Evolutionary conservation across 2,329 filamentous ascomycete genomes (phyloP).

Genomic region (Neofusicoccum ribis): DNA sequence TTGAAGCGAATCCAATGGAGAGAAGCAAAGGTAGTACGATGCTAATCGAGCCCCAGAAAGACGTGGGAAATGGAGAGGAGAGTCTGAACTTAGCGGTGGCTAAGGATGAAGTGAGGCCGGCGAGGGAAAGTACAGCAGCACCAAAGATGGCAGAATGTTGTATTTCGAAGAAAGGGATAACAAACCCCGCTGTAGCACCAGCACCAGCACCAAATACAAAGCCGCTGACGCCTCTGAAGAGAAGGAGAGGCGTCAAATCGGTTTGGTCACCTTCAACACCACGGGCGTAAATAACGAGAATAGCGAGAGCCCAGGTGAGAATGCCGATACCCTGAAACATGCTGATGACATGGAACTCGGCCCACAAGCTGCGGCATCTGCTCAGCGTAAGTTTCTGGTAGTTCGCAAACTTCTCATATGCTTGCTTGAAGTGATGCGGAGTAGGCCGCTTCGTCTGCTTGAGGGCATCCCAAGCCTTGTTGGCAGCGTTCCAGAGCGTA

Average conservation of each 20-base stretch:
- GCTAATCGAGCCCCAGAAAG: conserved; percentile 85
- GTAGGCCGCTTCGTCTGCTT: conserved; percentile 43
- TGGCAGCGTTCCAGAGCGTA: conserved; percentile 61
- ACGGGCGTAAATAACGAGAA: conserved; percentile 72
- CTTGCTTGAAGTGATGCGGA: conserved; percentile 40
- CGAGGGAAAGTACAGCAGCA: conserved; percentile 40
- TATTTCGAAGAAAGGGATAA: conserved; percentile 40
- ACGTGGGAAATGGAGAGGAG: conserved; percentile 63
- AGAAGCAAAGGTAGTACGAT: conserved; percentile 80
- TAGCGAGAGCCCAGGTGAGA: conserved; percentile 65
- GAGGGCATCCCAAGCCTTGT: conserved; percentile 53
- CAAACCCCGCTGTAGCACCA: conserved; percentile 47
- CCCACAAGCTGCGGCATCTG: conserved; percentile 84
- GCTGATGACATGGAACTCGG: conserved; percentile 81
- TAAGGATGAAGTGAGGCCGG: conserved; percentile 44
- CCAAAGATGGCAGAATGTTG: conserved; percentile 44
- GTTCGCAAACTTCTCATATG: conserved; percentile 61
- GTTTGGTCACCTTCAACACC: conserved; percentile 55
- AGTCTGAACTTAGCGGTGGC: conserved; percentile 45
- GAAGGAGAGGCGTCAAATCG: conserved; percentile 54
- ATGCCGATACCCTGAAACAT: conserved; percentile 80
- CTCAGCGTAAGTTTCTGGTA: conserved; percentile 79
- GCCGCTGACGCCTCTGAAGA: conserved; percentile 53
- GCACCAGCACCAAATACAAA: conserved; percentile 44
- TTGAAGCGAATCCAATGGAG: conserved; percentile 92